phyloP scores from a whole-genome alignment of 345 rosid genomes.

The Citrus reticulata region DNA sequence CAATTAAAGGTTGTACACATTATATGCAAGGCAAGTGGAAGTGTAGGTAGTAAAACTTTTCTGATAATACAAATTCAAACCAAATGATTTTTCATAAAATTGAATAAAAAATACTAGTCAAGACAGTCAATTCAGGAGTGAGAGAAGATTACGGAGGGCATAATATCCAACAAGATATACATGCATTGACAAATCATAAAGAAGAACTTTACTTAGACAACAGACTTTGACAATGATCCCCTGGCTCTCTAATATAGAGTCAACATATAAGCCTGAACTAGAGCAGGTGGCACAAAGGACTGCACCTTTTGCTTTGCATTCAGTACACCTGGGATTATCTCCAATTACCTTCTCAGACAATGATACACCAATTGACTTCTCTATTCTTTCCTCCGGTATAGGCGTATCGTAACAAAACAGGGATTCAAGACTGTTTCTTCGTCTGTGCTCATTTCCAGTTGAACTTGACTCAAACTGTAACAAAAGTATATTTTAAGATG shows the following conservation, averaged over 20 bases:
- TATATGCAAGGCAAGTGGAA: not conserved
- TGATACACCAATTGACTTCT: conserved; percentile 69
- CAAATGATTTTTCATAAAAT: not conserved
- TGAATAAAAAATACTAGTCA: not conserved
- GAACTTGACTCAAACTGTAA: conserved; percentile 53
- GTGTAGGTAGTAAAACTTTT: not conserved
- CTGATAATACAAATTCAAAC: not conserved
- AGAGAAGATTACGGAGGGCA: not conserved
- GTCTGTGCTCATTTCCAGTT: conserved; percentile 40
- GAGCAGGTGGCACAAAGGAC: conserved; percentile 83
- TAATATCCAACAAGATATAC: not conserved
- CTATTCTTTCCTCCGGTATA: conserved; percentile 83
- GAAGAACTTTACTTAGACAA: conserved; percentile 63
- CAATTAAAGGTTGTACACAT: not conserved
- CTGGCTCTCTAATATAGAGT: conserved; percentile 90
- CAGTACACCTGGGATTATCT: conserved; percentile 49
- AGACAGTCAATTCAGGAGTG: not conserved
- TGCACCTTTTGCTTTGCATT: conserved; percentile 86
- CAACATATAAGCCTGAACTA: conserved; percentile 84
- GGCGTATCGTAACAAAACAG: conserved; percentile 77
- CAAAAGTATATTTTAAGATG: not conserved
- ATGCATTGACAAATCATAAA: not conserved
- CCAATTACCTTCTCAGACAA: conserved; percentile 66
- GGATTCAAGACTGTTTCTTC: conserved; percentile 65
- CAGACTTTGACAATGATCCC: conserved; percentile 94